Percentiles rank a stretch among this genome's conserved stretches.
These are phyloP conservation scores for Aspergillus homomorphus DNA, from an alignment of 495 filamentous ascomycete species.

Conservation along the genomic window DNA sequence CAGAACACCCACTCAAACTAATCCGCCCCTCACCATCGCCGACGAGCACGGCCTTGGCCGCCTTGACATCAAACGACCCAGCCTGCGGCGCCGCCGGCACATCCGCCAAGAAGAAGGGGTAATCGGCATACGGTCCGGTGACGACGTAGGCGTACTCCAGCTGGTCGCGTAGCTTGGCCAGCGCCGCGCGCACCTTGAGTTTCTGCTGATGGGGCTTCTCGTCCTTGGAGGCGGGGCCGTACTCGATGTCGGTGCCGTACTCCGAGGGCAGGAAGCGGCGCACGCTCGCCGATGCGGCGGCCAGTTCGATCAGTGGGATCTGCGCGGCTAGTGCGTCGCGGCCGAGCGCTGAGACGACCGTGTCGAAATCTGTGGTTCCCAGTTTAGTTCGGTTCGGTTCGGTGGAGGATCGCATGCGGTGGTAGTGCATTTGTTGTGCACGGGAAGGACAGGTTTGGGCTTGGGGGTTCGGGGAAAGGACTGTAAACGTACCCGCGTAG, in stretches of 20 bases:
- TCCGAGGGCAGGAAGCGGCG: slow-evolving; percentile 70
- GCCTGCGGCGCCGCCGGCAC: slow-evolving; percentile 22
- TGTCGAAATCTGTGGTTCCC: slow-evolving; percentile 50
- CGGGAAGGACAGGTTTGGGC: no score
- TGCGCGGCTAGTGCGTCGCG: slow-evolving; percentile 56
- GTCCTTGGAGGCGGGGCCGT: slow-evolving; percentile 51
- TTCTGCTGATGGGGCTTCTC: slow-evolving; percentile 72
- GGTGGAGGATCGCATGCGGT: no score
- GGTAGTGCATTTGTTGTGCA: no score
- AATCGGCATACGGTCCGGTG: slow-evolving; percentile 68
- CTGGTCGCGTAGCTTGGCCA: slow-evolving; percentile 40
- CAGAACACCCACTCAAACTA: slow-evolving; percentile 63
- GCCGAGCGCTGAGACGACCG: slow-evolving; percentile 62
- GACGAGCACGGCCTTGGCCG: slow-evolving; percentile 56
- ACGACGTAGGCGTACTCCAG: slow-evolving; percentile 64
- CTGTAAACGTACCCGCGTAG: slow-evolving; percentile 46
- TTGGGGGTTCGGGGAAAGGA: no score
- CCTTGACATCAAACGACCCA: slow-evolving; percentile 54
- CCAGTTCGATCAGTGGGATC: slow-evolving; percentile 56
- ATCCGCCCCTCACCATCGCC: slow-evolving; percentile 54
- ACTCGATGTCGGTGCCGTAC: slow-evolving; percentile 73
- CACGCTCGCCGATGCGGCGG: slow-evolving; percentile 52
- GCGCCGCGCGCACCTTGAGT: slow-evolving; percentile 58
- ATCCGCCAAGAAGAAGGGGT: slow-evolving; percentile 48
- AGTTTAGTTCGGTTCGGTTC: not conserved